phyloP scores from a whole-genome alignment of 345 rosid genomes.

The Mangifera indica region DNA sequence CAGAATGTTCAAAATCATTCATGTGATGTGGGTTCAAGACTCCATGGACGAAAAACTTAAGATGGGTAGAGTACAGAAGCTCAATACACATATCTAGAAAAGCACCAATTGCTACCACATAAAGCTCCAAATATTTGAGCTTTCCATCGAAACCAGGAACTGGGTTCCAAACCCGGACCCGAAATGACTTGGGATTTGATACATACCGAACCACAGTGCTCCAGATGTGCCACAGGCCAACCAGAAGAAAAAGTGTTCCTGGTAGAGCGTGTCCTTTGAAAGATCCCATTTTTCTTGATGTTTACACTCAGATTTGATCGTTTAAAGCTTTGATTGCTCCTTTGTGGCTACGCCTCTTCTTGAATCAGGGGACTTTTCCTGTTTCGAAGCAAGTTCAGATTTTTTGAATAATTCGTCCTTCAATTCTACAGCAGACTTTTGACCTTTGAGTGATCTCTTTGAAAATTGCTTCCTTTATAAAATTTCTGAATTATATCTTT shows the following conservation, averaged over 20 bases:
- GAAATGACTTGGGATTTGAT: slow-evolving; percentile 62
- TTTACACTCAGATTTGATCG: background rate
- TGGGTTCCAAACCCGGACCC: slow-evolving; percentile 82
- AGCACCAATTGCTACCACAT: slow-evolving; percentile 68
- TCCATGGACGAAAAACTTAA: slow-evolving; percentile 72
- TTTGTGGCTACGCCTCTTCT: background rate
- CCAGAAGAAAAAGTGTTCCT: slow-evolving; percentile 73
- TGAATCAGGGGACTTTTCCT: background rate
- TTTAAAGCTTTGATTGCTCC: background rate
- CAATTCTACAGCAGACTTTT: background rate
- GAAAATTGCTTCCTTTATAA: no score
- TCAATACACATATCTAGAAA: slow-evolving; percentile 81
- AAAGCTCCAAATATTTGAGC: slow-evolving; percentile 80
- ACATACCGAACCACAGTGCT: slow-evolving; percentile 57
- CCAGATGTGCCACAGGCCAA: slow-evolving; percentile 92
- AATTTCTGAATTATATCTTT: background rate
- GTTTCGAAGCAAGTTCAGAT: slow-evolving; percentile 5
- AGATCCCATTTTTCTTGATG: slow-evolving; percentile 66
- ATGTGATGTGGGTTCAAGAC: slow-evolving; percentile 80
- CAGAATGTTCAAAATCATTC: slow-evolving; percentile 94
- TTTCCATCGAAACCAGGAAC: slow-evolving; percentile 78
- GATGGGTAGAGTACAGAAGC: slow-evolving; percentile 91
- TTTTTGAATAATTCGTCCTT: background rate
- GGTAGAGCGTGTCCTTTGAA: slow-evolving; percentile 92
- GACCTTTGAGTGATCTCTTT: no score